Evolutionary conservation across 805 yeast genomes (phyloP), one percentile per base, ranked within the genome.

Genomic region (Candida coquimbonensis): DNA sequence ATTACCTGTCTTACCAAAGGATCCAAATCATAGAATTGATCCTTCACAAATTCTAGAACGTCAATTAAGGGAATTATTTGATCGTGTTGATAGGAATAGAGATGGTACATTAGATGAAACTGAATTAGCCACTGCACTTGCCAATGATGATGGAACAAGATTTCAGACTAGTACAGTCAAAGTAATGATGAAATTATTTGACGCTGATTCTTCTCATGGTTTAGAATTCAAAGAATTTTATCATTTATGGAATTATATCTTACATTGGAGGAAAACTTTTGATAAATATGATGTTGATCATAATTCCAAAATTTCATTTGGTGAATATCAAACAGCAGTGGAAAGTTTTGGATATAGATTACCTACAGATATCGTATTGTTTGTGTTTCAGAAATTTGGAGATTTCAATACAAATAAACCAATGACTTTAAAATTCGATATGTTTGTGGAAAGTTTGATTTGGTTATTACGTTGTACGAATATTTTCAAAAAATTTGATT

Each of bases 391-490:
- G 51, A 73, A 72, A 47, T 82, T 80, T 57, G 71, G 81, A 36
- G 73, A 67, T 24, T 49, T 56, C 27, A 53, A 55, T 36, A 54
- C 55, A 8, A 62, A 61, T 42, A 58, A 53, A 17, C 61, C 61
- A 25, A 55, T 59, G 62, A 70, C 66, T 47, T 60, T 87, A 63
- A 80, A 84, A 48, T 87, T 87, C 62, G 96, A 87, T 61, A 74
- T 79, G 61, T 87, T 87, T 64, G 88, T 87, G 25, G 95, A 87
- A 60, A 74, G 86, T 44, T 72, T 87, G 53, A 84, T 87, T 16
- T 83, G 87, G 73, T 69, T 87, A 53, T 73, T 87, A 59, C 77
- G 87, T 51, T 73, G 85, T 51, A 86, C 95, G 1, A 89, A 84
- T 57, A 71, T 82, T 13, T 87, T 87, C 69, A 83, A 85, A 56